These are phyloP conservation scores for Fusarium neocosmosporiellum DNA, from an alignment of 2,329 filamentous ascomycete species.

Conservation along the genomic window DNA sequence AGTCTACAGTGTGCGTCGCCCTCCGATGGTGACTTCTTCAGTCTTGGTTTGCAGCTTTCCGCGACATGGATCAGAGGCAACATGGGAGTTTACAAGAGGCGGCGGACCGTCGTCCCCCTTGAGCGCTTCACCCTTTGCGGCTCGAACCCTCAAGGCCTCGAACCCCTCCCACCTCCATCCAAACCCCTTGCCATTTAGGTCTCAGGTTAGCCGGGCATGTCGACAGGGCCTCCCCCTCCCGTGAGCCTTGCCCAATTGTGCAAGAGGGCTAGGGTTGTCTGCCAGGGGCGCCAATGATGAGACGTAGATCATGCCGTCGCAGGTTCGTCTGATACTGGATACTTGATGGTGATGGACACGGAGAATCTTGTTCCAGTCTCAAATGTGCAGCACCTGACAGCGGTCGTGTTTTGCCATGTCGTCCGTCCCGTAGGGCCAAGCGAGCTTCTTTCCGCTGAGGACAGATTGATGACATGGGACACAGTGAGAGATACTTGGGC, in stretches of 20 bases:
- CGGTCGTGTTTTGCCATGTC: conserved; percentile 19
- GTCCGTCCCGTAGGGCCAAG: conserved; percentile 27
- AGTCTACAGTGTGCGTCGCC: conserved; percentile 20
- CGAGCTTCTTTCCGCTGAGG: not conserved
- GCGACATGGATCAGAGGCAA: conserved; percentile 15
- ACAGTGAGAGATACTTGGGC: not conserved
- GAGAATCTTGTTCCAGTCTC: conserved; percentile 40
- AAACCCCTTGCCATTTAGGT: conserved; percentile 35
- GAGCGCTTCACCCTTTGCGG: conserved; percentile 29
- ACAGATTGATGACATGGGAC: conserved; percentile 21
- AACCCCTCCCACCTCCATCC: conserved; percentile 20
- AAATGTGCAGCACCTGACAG: conserved; percentile 30
- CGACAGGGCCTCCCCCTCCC: conserved; percentile 18
- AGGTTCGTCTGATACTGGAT: conserved; percentile 38
- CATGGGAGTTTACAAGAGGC: conserved; percentile 41
- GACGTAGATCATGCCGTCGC: conserved; percentile 37
- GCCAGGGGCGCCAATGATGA: conserved; percentile 31
- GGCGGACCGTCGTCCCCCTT: conserved; percentile 17
- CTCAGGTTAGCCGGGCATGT: conserved; percentile 39
- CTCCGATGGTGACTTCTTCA: conserved; percentile 4
- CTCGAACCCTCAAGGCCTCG: conserved; percentile 7
- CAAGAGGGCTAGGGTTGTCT: conserved; percentile 10
- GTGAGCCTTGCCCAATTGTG: conserved; percentile 14
- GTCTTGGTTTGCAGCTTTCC: not conserved
- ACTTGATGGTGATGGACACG: conserved; percentile 36